Percentiles rank a stretch among this genome's conserved stretches.
Conservation (phyloP, 352 stramenopile species). For the Peronosclerospora sorghi region DNA sequence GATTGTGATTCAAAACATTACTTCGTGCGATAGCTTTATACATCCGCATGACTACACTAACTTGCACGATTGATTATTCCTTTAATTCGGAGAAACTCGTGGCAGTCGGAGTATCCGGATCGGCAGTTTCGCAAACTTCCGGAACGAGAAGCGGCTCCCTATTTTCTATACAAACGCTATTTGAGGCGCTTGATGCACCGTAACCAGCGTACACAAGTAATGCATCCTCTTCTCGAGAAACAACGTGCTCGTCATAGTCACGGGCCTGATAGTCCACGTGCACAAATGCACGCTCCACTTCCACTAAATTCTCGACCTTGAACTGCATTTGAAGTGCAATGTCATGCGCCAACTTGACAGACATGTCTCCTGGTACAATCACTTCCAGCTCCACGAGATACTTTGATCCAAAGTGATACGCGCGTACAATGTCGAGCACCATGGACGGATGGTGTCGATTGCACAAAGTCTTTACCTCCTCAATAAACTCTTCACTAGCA, state of each 20-base stretch:
- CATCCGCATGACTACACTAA: no score
- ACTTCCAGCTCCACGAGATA: slow-evolving; percentile 93
- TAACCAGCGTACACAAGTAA: slow-evolving; percentile 35
- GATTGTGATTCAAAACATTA: slow-evolving; percentile 1
- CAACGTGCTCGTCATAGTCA: slow-evolving; percentile 63
- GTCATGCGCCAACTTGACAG: slow-evolving; percentile 88
- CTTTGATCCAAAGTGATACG: slow-evolving; percentile 91
- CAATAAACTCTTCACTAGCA: slow-evolving; percentile 81
- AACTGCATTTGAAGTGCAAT: slow-evolving; percentile 91
- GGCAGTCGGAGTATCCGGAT: slow-evolving; percentile 13
- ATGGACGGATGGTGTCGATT: slow-evolving; percentile 60
- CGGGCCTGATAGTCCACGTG: slow-evolving; percentile 90
- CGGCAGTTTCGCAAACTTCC: slow-evolving; percentile 17
- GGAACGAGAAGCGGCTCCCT: slow-evolving; percentile 10
- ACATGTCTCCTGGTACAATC: slow-evolving; percentile 83
- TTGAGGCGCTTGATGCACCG: slow-evolving; percentile 8
- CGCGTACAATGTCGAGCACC: slow-evolving; percentile 79
- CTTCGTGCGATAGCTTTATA: not conserved
- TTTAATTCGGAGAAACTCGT: slow-evolving; percentile 18
- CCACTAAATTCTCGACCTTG: slow-evolving; percentile 84
- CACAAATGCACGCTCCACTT: slow-evolving; percentile 91
- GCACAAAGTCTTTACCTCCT: slow-evolving; percentile 76
- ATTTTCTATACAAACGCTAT: slow-evolving; percentile 15
- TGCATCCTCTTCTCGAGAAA: slow-evolving; percentile 40
- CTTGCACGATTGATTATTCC: slow-evolving; percentile 1